phyloP scores from a whole-genome alignment of 164 flowering plant genomes.

The Berberis vulgaris region DNA sequence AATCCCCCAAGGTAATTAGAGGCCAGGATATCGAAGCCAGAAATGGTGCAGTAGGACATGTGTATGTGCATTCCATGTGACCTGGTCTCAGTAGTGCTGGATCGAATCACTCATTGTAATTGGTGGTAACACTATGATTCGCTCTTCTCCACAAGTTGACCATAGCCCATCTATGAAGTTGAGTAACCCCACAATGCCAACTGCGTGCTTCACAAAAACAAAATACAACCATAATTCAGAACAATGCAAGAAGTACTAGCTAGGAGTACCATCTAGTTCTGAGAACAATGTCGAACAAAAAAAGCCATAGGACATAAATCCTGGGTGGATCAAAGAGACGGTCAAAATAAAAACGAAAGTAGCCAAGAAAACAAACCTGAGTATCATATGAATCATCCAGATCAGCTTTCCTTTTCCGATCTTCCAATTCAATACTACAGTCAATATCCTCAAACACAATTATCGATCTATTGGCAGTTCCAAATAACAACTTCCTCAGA shows the following conservation, averaged over 20 bases:
- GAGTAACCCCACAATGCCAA: background rate
- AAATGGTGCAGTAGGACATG: background rate
- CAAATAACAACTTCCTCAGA: slow-evolving; percentile 38
- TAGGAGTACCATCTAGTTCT: too few species aligned
- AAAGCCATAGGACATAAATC: background rate
- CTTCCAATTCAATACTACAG: slow-evolving; percentile 25
- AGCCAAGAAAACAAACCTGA: background rate
- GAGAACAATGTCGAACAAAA: background rate
- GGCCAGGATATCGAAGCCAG: background rate
- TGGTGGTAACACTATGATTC: background rate
- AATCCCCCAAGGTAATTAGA: background rate
- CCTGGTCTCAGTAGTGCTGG: background rate
- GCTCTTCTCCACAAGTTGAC: slow-evolving; percentile 2
- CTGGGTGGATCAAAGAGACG: background rate
- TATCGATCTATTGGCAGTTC: slow-evolving; percentile 36
- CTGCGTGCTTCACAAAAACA: background rate
- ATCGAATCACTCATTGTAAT: background rate
- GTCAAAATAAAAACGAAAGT: background rate
- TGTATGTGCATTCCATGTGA: slow-evolving; percentile 1
- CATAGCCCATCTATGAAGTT: slow-evolving; percentile 4
- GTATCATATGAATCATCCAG: background rate
- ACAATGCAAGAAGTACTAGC: background rate
- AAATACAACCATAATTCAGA: background rate
- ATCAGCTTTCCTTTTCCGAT: slow-evolving; percentile 2
- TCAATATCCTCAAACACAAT: slow-evolving; percentile 55